Conservation (phyloP, 768 basidiomycete genomes). For the Wakefieldia striispora region DNA sequence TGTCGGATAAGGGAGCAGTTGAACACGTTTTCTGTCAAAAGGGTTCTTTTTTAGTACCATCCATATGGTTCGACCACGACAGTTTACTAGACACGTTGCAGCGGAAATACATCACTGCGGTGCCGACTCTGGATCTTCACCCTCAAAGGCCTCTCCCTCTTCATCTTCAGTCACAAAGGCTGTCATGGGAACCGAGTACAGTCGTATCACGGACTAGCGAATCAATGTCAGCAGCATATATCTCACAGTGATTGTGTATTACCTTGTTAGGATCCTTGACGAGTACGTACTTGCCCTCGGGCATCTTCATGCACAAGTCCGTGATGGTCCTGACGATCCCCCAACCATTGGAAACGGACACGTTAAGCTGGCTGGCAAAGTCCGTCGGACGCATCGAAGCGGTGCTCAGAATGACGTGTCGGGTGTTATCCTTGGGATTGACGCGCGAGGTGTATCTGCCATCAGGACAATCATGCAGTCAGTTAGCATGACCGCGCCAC, state of each 20-base stretch:
- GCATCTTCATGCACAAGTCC: conserved; percentile 94
- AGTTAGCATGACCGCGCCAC: conserved; percentile 5
- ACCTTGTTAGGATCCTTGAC: conserved; percentile 99
- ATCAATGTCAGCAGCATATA: conserved; percentile 10
- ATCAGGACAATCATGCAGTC: not conserved
- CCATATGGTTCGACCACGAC: not conserved
- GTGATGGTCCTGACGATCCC: conserved; percentile 95
- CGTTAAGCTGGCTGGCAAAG: conserved; percentile 92
- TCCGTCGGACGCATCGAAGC: conserved; percentile 93
- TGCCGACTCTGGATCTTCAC: conserved; percentile 40
- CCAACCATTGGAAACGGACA: conserved; percentile 96
- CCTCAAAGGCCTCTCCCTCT: conserved; percentile 45
- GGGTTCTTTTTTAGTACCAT: not conserved
- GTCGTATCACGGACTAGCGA: conserved; percentile 81
- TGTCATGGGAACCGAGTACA: conserved; percentile 88
- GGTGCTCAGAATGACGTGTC: conserved; percentile 93
- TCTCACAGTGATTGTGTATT: conserved; percentile 23
- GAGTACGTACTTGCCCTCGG: conserved; percentile 96
- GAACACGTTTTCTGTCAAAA: not conserved
- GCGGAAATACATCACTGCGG: conserved; percentile 17
- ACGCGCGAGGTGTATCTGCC: conserved; percentile 90
- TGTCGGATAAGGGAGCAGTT: conserved; percentile 26
- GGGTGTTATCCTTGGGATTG: conserved; percentile 90
- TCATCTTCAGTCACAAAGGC: conserved; percentile 86
- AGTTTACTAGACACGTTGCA: conserved; percentile 1